Evolutionary conservation across 2,329 filamentous ascomycete genomes (phyloP).

Genomic region (Diplodia corticola): DNA sequence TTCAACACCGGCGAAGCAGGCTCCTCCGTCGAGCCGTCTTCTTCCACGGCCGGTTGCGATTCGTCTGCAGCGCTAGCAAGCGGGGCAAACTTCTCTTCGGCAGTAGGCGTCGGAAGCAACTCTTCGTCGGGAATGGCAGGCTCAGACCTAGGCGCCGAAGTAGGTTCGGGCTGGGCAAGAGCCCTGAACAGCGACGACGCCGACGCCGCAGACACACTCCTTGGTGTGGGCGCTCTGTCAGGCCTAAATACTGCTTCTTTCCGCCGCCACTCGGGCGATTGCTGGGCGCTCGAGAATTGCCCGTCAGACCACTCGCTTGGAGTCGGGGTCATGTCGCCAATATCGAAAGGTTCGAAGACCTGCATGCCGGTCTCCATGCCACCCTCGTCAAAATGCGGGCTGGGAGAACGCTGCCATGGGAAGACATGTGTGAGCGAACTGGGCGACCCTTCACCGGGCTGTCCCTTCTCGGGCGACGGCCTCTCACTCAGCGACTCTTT

Average conservation of each 20-base stretch:
- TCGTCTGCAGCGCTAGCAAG: background rate
- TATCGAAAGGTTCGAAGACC: constrained; percentile 21
- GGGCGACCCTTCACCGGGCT: background rate
- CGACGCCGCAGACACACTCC: background rate
- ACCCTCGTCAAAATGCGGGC: constrained; percentile 1
- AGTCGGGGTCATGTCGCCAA: constrained; percentile 17
- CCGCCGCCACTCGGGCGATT: background rate
- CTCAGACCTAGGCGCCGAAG: background rate
- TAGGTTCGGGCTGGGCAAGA: background rate
- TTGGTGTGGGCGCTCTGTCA: background rate
- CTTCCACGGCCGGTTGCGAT: background rate
- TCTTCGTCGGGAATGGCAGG: background rate
- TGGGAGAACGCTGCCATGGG: constrained; percentile 17
- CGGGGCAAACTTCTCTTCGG: background rate
- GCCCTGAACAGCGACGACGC: background rate
- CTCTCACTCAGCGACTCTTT: background rate
- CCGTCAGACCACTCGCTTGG: constrained; percentile 16
- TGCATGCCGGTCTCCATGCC: constrained; percentile 10
- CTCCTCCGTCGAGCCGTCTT: background rate
- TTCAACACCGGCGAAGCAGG: background rate
- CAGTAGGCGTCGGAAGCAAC: background rate
- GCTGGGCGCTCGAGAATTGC: constrained; percentile 7
- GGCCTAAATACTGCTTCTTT: background rate
- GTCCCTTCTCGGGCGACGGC: background rate
- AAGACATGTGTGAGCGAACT: constrained; percentile 17